phyloP scores from a whole-genome alignment of 805 yeast species.

The Candida dajiaensis region DNA sequence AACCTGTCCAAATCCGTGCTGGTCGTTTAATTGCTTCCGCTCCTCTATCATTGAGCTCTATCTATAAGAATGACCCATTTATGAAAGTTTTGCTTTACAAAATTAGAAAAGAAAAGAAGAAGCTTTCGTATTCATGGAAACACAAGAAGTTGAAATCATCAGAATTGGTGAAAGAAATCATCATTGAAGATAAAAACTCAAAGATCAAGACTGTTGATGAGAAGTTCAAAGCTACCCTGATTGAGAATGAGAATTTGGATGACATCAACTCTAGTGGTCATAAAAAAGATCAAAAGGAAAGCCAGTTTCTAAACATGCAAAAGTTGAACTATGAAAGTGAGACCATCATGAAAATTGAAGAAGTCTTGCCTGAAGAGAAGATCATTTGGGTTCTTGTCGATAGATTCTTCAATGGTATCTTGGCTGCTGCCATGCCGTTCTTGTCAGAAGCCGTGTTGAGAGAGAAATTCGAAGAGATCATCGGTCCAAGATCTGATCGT shows the following conservation, averaged over 20 bases:
- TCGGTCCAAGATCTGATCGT: slow-evolving; percentile 10
- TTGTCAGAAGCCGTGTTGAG: slow-evolving; percentile 14
- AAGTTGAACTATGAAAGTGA: slow-evolving; percentile 15
- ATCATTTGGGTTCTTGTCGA: slow-evolving; percentile 20
- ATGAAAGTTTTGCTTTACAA: slow-evolving; percentile 20
- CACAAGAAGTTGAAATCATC: slow-evolving; percentile 1
- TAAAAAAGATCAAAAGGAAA: slow-evolving; percentile 6
- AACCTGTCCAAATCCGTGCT: slow-evolving; percentile 25
- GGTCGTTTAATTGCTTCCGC: slow-evolving; percentile 28
- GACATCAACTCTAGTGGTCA: slow-evolving; percentile 24
- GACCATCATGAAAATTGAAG: slow-evolving; percentile 16
- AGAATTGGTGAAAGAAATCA: slow-evolving; percentile 16
- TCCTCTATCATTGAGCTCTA: slow-evolving; percentile 25
- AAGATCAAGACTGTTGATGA: slow-evolving; percentile 18
- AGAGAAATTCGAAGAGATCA: slow-evolving; percentile 11
- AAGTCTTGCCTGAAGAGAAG: slow-evolving; percentile 18
- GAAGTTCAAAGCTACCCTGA: slow-evolving; percentile 26
- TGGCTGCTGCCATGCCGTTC: slow-evolving; percentile 24
- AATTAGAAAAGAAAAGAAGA: slow-evolving; percentile 24
- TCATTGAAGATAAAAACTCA: slow-evolving; percentile 14
- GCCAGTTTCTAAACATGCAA: slow-evolving; percentile 9
- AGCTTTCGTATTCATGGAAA: slow-evolving; percentile 4
- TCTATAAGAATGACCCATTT: slow-evolving; percentile 27
- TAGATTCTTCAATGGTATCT: slow-evolving; percentile 13
- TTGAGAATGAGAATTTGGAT: slow-evolving; percentile 33